These are phyloP conservation scores for Arachnopeziza araneosa DNA, from an alignment of 2,329 filamentous ascomycete genomes.

Conservation along the genomic window DNA sequence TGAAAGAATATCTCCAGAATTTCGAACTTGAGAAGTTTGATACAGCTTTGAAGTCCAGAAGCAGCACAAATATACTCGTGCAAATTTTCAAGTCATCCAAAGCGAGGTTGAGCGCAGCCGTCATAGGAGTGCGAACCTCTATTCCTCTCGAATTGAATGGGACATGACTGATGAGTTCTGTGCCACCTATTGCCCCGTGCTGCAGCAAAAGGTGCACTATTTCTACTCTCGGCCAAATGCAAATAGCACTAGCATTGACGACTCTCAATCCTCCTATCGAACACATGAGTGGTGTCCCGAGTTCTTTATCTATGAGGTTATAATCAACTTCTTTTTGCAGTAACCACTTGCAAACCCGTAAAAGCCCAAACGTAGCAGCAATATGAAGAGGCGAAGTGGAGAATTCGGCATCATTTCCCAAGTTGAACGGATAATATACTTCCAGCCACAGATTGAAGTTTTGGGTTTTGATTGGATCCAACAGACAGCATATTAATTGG, in stretches of 20 bases:
- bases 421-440: background rate
- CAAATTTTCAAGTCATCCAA: background rate
- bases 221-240: background rate
- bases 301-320: background rate
- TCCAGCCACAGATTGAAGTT: slow-evolving; percentile 7
- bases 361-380: slow-evolving; percentile 2
- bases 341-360: slow-evolving; percentile 4
- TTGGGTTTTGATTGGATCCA: slow-evolving; percentile 4
- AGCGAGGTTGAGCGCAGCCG: background rate
- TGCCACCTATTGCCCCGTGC: background rate
- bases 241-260: background rate
- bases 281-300: slow-evolving; percentile 6
- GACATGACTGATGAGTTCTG: background rate
- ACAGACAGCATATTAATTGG: background rate
- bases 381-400: slow-evolving; percentile 5
- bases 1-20: background rate
- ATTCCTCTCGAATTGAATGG: background rate
- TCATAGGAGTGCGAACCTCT: background rate
- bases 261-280: background rate
- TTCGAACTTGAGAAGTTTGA: background rate
- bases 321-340: slow-evolving; percentile 3
- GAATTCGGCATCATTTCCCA: background rate
- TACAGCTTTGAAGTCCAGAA: background rate
- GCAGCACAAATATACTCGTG: background rate
- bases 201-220: background rate